Evolutionary conservation across 139 green algal species (phyloP).

Genomic region (Micractinium sp.): DNA sequence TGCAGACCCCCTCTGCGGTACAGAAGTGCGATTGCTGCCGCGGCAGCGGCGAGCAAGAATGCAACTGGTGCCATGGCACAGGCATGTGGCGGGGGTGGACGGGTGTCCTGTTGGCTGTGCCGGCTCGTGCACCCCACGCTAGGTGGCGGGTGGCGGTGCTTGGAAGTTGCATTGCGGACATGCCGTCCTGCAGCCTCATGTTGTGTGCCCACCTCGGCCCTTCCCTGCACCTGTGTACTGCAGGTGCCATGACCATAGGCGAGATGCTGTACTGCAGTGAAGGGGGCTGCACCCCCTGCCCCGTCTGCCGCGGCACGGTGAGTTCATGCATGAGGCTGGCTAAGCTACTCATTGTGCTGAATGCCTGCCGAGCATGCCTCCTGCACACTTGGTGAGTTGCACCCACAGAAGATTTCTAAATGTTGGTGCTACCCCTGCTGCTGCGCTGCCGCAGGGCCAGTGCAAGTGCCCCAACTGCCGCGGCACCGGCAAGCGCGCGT

Average conservation of each 20-base stretch:
- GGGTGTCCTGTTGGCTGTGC: neutral
- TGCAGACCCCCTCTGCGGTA: neutral
- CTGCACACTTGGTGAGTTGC: neutral
- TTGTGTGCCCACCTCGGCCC: neutral
- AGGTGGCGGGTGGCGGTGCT: neutral
- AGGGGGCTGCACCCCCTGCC: conserved; percentile 37
- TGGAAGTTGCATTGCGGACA: neutral
- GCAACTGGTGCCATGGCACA: conserved; percentile 47
- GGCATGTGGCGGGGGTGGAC: neutral
- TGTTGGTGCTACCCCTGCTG: neutral
- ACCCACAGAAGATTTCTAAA: too few relatives aligned
- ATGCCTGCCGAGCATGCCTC: neutral
- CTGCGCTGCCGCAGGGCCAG: conserved; percentile 6
- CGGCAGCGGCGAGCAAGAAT: conserved; percentile 42
- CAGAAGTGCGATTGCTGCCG: conserved; percentile 18
- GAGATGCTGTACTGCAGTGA: conserved; percentile 40
- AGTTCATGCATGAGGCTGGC: neutral
- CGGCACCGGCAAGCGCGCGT: conserved; percentile 33
- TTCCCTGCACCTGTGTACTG: neutral
- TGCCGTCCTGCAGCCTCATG: neutral
- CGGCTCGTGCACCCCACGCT: neutral
- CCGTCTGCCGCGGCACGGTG: conserved; percentile 38
- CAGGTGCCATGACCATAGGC: conserved; percentile 38
- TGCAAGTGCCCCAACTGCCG: conserved; percentile 37
- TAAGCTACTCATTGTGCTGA: neutral